These are phyloP conservation scores for Scenedesmus sp. DNA, from an alignment of 163 green algal genomes.

Conservation along the genomic window DNA sequence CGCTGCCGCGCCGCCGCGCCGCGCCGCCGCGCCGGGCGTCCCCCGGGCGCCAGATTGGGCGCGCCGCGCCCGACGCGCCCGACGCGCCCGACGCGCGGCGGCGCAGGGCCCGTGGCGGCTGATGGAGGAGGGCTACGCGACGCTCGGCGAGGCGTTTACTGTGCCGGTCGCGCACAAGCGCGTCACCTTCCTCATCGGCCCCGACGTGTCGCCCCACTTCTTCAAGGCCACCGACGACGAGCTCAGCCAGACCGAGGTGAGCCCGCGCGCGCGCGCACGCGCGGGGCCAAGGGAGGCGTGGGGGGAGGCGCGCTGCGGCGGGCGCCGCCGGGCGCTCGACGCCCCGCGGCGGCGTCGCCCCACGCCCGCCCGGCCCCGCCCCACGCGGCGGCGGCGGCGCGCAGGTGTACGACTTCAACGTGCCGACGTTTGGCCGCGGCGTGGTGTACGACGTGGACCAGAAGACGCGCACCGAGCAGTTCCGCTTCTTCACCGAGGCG, in stretches of 20 bases:
- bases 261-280: background rate
- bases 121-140: conserved; percentile 84
- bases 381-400: background rate
- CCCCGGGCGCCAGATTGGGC: too few relatives aligned
- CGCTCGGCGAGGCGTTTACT: conserved; percentile 95
- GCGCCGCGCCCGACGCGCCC: background rate
- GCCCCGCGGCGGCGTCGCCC: too few relatives aligned
- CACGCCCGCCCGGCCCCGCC: too few relatives aligned
- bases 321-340: too few relatives aligned
- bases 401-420: conserved; percentile 97
- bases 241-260: conserved; percentile 91
- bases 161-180: conserved; percentile 95
- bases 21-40: too few relatives aligned
- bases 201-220: conserved; percentile 91
- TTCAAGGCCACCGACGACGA: conserved; percentile 97
- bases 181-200: conserved; percentile 98
- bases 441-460: conserved; percentile 99
- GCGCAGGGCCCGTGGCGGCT: conserved; percentile 83
- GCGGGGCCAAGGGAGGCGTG: too few relatives aligned
- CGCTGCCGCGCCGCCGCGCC: too few relatives aligned
- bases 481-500: conserved; percentile 95
- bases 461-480: conserved; percentile 94
- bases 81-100: background rate
- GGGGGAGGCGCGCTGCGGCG: too few relatives aligned
- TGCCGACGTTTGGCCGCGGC: conserved; percentile 96